Evolutionary conservation across 805 yeast species (phyloP), one percentile per base, ranked within the genome.

Genomic region (Metschnikowia colocasiae): DNA sequence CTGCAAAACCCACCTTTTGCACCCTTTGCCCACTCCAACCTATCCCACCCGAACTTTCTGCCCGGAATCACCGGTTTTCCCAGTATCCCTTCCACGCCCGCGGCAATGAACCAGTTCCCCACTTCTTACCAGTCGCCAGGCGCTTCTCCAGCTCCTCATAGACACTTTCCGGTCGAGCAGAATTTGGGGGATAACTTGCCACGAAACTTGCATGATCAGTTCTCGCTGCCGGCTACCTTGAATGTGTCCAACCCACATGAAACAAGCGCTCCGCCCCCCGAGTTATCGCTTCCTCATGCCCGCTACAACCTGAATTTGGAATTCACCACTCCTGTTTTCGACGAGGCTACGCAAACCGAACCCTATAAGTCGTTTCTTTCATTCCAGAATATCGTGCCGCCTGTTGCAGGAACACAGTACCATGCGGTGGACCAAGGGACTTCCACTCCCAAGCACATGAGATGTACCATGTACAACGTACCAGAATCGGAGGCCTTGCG

Each of bases 361-460:
- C 48, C 48, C 18, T 53, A 68, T 53, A 64, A 64, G 38, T 63
- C 79, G 1, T 91, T 87, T 64, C 74, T 76, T 41, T 85, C 97
- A 1, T 82, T 87, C 57, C 81, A 83, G 60, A 81, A 88, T 59
- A 83, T 88, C 1, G 75, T 80, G 9, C 96, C 98, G 4, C 98
- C 98, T 3, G 71, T 81, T 12, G 83, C 95, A 0, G 87, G 92
- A 0, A 79, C 88, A 1, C 83, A 80, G 52, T 87, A 74, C 59
- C 73, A 71, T 39, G 79, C 85, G 1, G 70, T 79, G 25, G 98
- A 94, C 62, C 95, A 91, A 62, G 96, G 95, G 5, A 80, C 83
- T 7, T 81, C 96, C 3, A 81, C 87, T 20, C 94, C 98, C 3
- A 80, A 87, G 50, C 82, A 82, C 63, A 79, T 87, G 60, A 75